Evolutionary conservation across 257 asterid species (phyloP), one percentile per base, ranked within the genome.

Genomic region (Linaria vulgaris): DNA sequence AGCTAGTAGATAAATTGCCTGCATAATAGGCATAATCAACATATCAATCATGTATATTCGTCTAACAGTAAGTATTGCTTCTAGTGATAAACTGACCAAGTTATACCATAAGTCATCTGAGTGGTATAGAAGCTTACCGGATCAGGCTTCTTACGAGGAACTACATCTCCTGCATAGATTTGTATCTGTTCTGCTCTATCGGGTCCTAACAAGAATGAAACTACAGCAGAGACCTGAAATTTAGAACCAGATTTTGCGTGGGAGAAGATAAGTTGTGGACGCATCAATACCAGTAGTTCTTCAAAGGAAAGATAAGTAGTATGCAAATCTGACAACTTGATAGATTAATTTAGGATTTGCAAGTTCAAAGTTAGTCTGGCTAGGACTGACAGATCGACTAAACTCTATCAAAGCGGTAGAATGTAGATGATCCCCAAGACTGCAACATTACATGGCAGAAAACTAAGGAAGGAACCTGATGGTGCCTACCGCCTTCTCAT

Each of bases 401-500:
- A 30, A 6, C 37, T 30, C 6, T 30, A 30, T 30, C 37, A 30
- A 3, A 30, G 55, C 12, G 54, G 55, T 15, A 11, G 7, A n/a
- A n/a, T n/a, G n/a, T n/a, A n/a, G n/a, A 12, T 53, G n/a, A 57
- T 17, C 30, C 30, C 37, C 63, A 11, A 6, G 19, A 34, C 34
- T 34, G 23, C 27, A 20, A 46, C 63, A 46, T 8, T 48, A 45
- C 60, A 59, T 56, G 51, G 55, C 68, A 64, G 59, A 54, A 70
- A 74, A 66, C 74, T 37, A 27, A 27, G 6, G 61, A 65, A 34
- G 61, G 80, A 81, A 79, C 88, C 86, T 77, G 91, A 63, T 74
- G 55, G 69, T 64, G 76, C 98, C 82, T 91, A 91, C 98, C 96
- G 98, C 96, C 92, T 91, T 91, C 83, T 91, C 98, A 75, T 91